phyloP scores from a whole-genome alignment of 257 asterid species.

The Jasminum sambac region DNA sequence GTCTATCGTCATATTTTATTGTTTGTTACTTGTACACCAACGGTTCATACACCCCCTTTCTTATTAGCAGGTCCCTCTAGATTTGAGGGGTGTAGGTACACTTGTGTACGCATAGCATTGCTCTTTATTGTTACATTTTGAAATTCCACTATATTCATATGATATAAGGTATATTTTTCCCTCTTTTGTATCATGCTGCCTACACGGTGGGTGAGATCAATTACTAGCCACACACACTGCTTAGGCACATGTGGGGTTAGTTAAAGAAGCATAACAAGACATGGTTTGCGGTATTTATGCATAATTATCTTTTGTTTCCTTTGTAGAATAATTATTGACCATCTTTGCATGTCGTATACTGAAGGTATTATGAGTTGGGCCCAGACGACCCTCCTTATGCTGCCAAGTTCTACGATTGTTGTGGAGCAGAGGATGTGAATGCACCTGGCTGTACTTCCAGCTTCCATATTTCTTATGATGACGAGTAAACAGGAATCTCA shows the following conservation, averaged over 20 bases:
- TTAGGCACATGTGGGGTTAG: neutral
- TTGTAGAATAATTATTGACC: constrained; percentile 4
- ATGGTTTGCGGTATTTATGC: neutral
- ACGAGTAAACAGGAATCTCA: constrained; percentile 33
- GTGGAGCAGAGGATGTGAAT: constrained; percentile 79
- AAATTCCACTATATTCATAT: no score
- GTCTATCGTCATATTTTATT: neutral
- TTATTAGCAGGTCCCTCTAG: no score
- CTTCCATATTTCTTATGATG: constrained; percentile 74
- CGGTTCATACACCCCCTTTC: no score
- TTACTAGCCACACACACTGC: neutral
- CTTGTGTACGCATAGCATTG: no score
- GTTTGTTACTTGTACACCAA: no score
- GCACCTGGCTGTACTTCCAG: constrained; percentile 81
- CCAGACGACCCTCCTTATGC: constrained; percentile 91
- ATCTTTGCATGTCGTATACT: constrained; percentile 7
- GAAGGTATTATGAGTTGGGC: constrained; percentile 85
- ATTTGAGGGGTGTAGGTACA: no score
- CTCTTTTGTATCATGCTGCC: neutral
- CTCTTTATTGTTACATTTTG: no score
- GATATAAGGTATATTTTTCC: neutral
- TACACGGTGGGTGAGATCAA: neutral
- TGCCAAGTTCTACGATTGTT: constrained; percentile 91
- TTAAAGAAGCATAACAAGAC: neutral
- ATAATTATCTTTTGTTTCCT: neutral